Conservation (phyloP, 176 grass and related monocot species). For the Oryza meyeriana region DNA sequence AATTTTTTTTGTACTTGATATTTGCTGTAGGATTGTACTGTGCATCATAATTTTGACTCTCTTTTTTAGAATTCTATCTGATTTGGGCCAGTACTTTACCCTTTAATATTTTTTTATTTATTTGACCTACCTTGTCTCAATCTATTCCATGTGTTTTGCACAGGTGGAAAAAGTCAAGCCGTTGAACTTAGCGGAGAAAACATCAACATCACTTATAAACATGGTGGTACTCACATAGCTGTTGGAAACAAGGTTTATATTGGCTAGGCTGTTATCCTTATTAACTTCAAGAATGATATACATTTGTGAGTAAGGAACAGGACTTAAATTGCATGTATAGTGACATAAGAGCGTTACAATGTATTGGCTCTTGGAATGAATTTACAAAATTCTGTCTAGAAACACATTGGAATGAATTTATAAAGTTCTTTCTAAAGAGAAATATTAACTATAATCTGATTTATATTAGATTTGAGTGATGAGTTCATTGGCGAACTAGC, state of each 20-base stretch:
- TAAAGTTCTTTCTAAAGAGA: neutral
- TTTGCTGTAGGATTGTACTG: constrained; percentile 1
- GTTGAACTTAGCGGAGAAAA: constrained; percentile 99
- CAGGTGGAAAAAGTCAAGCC: constrained; percentile 93
- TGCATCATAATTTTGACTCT: constrained; percentile 1
- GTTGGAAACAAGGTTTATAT: constrained; percentile 93
- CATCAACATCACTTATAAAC: constrained; percentile 99
- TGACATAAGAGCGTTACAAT: constrained; percentile 8
- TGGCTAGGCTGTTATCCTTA: constrained; percentile 13
- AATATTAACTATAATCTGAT: neutral
- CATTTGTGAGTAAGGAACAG: constrained; percentile 8
- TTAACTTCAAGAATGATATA: neutral
- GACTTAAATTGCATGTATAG: neutral
- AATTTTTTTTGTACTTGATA: neutral
- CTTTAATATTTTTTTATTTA: constrained; percentile 8
- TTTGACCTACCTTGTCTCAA: constrained; percentile 2
- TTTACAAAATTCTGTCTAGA: neutral
- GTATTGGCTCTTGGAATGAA: neutral
- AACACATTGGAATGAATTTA: neutral
- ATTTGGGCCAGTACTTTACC: constrained; percentile 7
- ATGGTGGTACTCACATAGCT: constrained; percentile 89
- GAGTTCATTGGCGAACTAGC: constrained; percentile 9
- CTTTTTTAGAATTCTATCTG: neutral
- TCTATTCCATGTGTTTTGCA: constrained; percentile 34
- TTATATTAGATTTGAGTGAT: neutral